Base-by-base conservation (phyloP, 208 protist genomes). In the Sergeia podlipaevii region DNA sequence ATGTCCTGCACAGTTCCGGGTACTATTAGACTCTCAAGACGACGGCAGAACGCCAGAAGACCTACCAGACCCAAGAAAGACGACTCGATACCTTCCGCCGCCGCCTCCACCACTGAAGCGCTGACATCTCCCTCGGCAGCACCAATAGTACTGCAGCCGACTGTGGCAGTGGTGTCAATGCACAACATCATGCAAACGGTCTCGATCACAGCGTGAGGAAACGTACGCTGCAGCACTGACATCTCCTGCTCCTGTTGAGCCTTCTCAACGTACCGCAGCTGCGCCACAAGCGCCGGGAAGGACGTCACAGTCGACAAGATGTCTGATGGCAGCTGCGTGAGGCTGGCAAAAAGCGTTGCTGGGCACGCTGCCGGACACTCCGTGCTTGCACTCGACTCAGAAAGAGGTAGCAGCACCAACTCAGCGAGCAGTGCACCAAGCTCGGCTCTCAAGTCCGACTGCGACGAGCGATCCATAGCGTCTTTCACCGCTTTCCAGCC, bases 371-470 rank as follows among this genome's bases (percentile, higher is more conserved):
- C 0, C 29, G 56, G 42, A 46, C 65, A 67, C 21, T 59, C 26
- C n/a, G 29, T 36, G 10, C 42, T 41, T n/a, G 57, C 60, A 11
- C 44, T 26, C 8, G 36, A 8, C 29, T 81, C 69, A 8, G 73
- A 27, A 24, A 80, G 60, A 0, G 85, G 76, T 68, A 81, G 54
- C 30, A 92, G 21, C n/a, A 70, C 56, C 24, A 93, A 71, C 42
- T 93, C 74, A 0, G 78, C 85, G 15, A 93, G 74, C 2, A 65
- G 67, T 60, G 85, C 80, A 17, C 85, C 85, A 10, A 93, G 41
- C 28, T 43, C 71, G 23, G 73, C 71, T 11, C 85, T 74, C 56
- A 93, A 57, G 1, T 73, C 68, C 24, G 76, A 81, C 49, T 88
- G 80, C 24, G 85, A 65, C 8, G 78, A 70, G 47, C 56, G 70